These are phyloP conservation scores for Chlamydomonas asymmetrica DNA, from an alignment of 139 green algal genomes.

Conservation along the genomic window DNA sequence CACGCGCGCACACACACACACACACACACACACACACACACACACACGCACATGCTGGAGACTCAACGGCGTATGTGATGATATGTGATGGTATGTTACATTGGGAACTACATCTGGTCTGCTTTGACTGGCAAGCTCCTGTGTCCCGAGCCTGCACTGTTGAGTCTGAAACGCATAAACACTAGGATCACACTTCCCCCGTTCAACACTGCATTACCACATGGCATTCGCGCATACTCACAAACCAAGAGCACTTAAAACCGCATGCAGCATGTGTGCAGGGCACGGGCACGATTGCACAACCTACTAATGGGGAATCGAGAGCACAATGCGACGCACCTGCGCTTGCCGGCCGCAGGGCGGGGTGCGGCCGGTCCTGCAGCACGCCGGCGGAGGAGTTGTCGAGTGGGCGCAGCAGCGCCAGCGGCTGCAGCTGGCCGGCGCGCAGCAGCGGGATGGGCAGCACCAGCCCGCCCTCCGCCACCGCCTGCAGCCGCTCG, in stretches of 20 bases:
- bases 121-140: too few relatives aligned
- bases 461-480: slow-evolving; percentile 74
- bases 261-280: neutral
- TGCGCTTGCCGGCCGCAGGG: neutral
- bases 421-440: slow-evolving; percentile 59
- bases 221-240: neutral
- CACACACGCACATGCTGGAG: neutral
- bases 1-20: too few relatives aligned
- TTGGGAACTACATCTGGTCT: too few relatives aligned
- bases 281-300: neutral
- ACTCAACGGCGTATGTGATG: too few relatives aligned
- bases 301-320: neutral
- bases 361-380: neutral
- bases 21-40: neutral
- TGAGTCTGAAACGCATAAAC: too few relatives aligned
- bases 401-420: slow-evolving; percentile 53
- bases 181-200: too few relatives aligned
- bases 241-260: neutral
- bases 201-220: too few relatives aligned
- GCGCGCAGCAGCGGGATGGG: slow-evolving; percentile 82
- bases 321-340: neutral
- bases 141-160: too few relatives aligned
- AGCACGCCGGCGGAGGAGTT: neutral
- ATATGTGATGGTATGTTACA: too few relatives aligned
- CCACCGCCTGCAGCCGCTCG: slow-evolving; percentile 63